phyloP scores from a whole-genome alignment of 305 asterid species.

The Rubia peregrina region DNA sequence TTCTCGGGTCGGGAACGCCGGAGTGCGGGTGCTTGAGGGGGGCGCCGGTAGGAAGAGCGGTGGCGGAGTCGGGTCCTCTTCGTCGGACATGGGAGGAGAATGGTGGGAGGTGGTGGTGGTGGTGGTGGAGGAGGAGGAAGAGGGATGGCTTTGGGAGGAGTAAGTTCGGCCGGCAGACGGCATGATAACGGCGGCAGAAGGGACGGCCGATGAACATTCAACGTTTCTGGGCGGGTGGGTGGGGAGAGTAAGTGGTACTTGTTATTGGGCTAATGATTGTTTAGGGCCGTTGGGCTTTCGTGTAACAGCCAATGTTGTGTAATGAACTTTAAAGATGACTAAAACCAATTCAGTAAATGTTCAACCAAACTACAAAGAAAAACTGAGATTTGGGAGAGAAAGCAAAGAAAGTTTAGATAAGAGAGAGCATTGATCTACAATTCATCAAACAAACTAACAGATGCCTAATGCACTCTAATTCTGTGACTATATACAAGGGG shows the following conservation, averaged over 20 bases:
- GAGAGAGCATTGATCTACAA: no score
- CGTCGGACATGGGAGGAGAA: constrained; percentile 15
- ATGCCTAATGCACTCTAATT: no score
- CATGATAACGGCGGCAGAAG: constrained; percentile 5
- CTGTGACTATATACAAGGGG: no score
- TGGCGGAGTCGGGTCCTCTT: constrained; percentile 5
- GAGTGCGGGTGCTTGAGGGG: background rate
- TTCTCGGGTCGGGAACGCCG: constrained; percentile 42
- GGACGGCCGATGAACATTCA: background rate
- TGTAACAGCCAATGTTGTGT: no score
- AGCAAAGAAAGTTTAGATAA: no score
- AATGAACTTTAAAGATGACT: no score
- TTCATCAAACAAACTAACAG: no score
- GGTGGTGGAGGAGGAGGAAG: constrained; percentile 13
- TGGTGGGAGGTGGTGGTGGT: constrained; percentile 8
- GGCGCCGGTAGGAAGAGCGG: background rate
- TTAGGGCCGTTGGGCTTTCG: no score
- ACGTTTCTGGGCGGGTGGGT: constrained; percentile 3
- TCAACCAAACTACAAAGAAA: no score
- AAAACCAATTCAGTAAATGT: no score
- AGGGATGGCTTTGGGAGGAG: background rate
- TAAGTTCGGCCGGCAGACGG: constrained; percentile 16
- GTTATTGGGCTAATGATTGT: background rate
- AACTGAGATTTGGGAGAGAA: no score
- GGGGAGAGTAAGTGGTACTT: background rate